Conservation (phyloP, 495 filamentous ascomycete species). For the Haplographium delicatum region DNA sequence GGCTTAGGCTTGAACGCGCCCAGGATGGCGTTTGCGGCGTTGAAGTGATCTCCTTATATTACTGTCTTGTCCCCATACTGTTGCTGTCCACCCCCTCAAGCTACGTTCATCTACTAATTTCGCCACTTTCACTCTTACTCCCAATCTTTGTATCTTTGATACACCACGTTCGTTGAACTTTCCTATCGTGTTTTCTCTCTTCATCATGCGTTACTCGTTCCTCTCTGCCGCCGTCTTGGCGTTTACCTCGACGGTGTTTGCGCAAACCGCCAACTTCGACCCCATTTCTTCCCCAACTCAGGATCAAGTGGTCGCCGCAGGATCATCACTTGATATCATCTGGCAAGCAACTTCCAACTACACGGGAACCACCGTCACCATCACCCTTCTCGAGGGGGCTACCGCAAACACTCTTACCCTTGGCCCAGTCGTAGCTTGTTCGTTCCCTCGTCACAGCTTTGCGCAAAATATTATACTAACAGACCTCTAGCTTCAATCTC, state of each 20-base stretch:
- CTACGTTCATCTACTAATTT: neutral
- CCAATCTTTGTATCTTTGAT: conserved; percentile 22
- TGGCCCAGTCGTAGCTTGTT: conserved; percentile 11
- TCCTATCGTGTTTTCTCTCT: neutral
- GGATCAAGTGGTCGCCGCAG: conserved; percentile 8
- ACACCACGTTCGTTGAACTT: conserved; percentile 21
- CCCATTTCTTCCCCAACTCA: conserved; percentile 15
- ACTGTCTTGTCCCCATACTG: neutral
- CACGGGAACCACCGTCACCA: conserved; percentile 6
- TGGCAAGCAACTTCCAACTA: conserved; percentile 9
- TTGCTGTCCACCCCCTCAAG: neutral
- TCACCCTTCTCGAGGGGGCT: conserved; percentile 20
- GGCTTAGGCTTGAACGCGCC: too few species aligned
- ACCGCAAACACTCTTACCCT: conserved; percentile 2
- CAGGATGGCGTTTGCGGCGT: neutral
- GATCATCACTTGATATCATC: conserved; percentile 13
- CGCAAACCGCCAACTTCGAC: conserved; percentile 23
- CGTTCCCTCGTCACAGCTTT: neutral
- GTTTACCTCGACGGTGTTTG: conserved; percentile 35
- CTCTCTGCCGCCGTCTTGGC: conserved; percentile 34
- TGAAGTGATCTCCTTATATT: conserved; percentile 2
- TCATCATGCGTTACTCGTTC: conserved; percentile 19
- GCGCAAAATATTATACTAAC: too few species aligned
- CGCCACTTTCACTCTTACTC: neutral
- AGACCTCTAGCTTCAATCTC: conserved; percentile 13